Evolutionary conservation across 169 alveolate species (phyloP), one percentile per base, ranked within the genome.

Genomic region (Cryptosporidium ryanae): DNA sequence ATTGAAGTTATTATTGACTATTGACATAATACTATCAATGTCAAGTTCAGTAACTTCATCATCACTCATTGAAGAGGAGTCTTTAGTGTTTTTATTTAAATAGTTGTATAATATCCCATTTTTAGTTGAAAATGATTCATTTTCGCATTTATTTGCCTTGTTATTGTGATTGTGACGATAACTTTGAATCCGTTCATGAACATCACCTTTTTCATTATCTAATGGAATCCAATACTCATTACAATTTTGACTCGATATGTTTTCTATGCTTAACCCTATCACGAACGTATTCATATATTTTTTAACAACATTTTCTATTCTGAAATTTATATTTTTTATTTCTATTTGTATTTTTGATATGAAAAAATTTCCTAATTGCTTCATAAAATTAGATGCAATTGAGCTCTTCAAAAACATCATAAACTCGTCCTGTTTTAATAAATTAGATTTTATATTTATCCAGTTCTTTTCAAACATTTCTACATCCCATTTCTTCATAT

Each of bases 221-320:
- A 27, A 31, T 43, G 87, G 87, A 44, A 76, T 59, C 87, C 87
- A 76, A 27, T 59, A 76, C 61, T 76, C 87, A 76, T 76, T 61
- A 7, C 87, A 76, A 38, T 76, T 61, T 25, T 61, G 5, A 29
- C 76, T 76, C 4, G 57, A 59, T 17, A 76, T 76, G 1, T 27
- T 76, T 10, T 61, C 71, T 23, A 76, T 76, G 1, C 61, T 76
- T 12, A 61, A 15, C 13, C 87, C 87, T 55, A 76, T 55, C 6
- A 48, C 87, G 38, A 76, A 76, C 7, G 31, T 23, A 21, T 76
- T 31, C 59, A 61, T 57, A 17, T 76, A 76, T 25, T 68, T 43
- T 1, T 23, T 32, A 0, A 68, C 43, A 29, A 29, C 25, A 38
- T 76, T 43, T 12, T 76, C 87, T 4, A 76, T 76, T 59, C 87